Conservation (phyloP, 371 early-diverging fungal genomes). For the Mucor piriformis region DNA sequence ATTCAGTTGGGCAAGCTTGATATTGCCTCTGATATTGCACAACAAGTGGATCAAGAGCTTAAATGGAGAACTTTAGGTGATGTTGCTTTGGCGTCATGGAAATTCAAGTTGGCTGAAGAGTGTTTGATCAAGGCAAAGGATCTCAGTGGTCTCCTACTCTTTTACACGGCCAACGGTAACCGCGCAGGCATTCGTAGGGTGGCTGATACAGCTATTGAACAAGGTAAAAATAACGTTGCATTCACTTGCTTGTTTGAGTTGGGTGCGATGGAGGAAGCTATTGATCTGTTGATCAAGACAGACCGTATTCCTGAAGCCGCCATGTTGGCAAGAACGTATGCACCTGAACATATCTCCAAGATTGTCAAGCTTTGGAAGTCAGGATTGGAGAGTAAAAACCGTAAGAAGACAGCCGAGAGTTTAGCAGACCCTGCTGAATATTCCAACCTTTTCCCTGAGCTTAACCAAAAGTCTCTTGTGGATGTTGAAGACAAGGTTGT, state of each 20-base stretch:
- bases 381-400: constrained; percentile 64
- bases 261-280: constrained; percentile 75
- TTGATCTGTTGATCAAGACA: constrained; percentile 82
- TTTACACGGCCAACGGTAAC: constrained; percentile 90
- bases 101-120: constrained; percentile 87
- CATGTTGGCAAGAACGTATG: constrained; percentile 89
- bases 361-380: constrained; percentile 84
- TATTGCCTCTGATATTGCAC: constrained; percentile 86
- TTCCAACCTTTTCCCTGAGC: constrained; percentile 85
- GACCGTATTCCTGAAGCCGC: constrained; percentile 97
- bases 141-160: constrained; percentile 82
- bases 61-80: constrained; percentile 95
- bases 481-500: constrained; percentile 17
- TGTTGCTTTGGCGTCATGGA: constrained; percentile 86
- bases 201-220: constrained; percentile 75
- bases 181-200: constrained; percentile 72
- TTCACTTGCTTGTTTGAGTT: constrained; percentile 81
- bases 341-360: constrained; percentile 76
- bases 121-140: constrained; percentile 89
- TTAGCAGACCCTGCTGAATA: constrained; percentile 86
- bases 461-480: constrained; percentile 16
- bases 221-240: constrained; percentile 89
- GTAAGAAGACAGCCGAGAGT: constrained; percentile 85
- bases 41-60: constrained; percentile 74
- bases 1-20: constrained; percentile 84